Base-by-base conservation (phyloP, 2,329 filamentous ascomycete genomes). In the Fusarium aywerte region DNA sequence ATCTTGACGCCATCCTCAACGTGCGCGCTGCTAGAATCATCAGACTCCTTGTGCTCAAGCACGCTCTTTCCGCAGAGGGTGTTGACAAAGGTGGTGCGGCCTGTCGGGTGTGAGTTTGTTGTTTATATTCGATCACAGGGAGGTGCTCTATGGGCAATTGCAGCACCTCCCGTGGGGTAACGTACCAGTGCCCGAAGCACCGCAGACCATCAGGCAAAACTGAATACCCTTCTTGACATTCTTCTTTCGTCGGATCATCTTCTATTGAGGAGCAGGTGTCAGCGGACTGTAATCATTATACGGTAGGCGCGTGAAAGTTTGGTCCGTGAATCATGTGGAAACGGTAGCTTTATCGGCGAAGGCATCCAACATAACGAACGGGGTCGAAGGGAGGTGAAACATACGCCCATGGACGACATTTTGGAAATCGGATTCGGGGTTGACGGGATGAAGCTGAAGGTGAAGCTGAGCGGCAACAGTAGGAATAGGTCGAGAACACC, bases 141-240 rank as follows among this genome's bases (percentile, higher is more conserved):
- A 62, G 21, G 45, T 44, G 36, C 62, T 35, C 42, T 20, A 53
- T 61, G 39, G 32, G 52, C 49, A 20, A 50, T 65, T 43, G 65
- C 54, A 54, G 58, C 52, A 51, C 52, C 62, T 63, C 51, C 45
- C 35, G 35, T 52, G 56, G 67, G 56, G 60, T 62, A 60, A 83
- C 87, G 77, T 89, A 97, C 93, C 96, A 82, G 96, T 98, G 82
- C 96, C 96, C 75, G 95, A 98, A 79, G 96, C 96, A 85, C 96
- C 96, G 80, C 96, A 98, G 77, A 99, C 96, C 96, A 99, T 99
- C 88, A 99, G 84, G 82, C 94, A 98, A 86, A 99, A 99, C 87
- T 99, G 96, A 79, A 99, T 98, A 79, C 96, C 96, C 89, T 97
- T 97, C 92, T 97, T 97, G 85, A 99, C 95, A 88, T 99, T 98